These are phyloP conservation scores for Artemisia argyi DNA, from an alignment of 129 eudicot species.

Conservation along the genomic window DNA sequence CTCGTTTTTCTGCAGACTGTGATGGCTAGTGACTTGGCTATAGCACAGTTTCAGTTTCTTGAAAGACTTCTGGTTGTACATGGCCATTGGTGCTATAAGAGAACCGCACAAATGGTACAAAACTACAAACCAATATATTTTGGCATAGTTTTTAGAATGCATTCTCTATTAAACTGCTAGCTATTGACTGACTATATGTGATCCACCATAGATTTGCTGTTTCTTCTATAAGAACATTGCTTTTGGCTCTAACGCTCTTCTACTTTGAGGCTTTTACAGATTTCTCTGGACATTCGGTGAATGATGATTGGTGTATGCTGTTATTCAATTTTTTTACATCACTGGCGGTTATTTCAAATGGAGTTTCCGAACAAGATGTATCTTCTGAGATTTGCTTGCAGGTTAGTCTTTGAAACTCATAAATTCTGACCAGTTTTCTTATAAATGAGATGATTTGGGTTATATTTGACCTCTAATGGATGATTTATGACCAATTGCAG, in stretches of 20 bases:
- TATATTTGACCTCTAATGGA: not conserved
- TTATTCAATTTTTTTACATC: slow-evolving; percentile 89
- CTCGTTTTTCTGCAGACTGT: slow-evolving; percentile 65
- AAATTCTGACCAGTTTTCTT: not conserved
- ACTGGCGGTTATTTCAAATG: slow-evolving; percentile 82
- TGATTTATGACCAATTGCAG: slow-evolving; percentile 19
- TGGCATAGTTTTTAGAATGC: not conserved
- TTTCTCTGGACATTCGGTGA: slow-evolving; percentile 87
- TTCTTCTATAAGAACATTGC: slow-evolving; percentile 96
- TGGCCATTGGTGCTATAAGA: slow-evolving; percentile 97
- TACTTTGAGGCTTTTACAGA: slow-evolving; percentile 96
- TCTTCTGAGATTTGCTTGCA: slow-evolving; percentile 90
- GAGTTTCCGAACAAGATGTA: slow-evolving; percentile 95
- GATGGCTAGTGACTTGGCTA: slow-evolving; percentile 94
- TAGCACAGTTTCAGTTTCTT: slow-evolving; percentile 86
- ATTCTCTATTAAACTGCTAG: not conserved
- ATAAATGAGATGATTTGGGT: not conserved
- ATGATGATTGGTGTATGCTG: slow-evolving; percentile 88
- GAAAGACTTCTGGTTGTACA: slow-evolving; percentile 94
- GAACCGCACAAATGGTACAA: slow-evolving; percentile 96
- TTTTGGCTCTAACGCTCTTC: slow-evolving; percentile 49
- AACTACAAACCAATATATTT: not conserved
- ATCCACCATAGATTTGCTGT: slow-evolving; percentile 66
- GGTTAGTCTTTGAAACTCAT: slow-evolving; percentile 45
- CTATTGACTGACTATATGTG: slow-evolving; percentile 10